Evolutionary conservation across 768 basidiomycete genomes (phyloP).

Genomic region (Collybia mongolica): DNA sequence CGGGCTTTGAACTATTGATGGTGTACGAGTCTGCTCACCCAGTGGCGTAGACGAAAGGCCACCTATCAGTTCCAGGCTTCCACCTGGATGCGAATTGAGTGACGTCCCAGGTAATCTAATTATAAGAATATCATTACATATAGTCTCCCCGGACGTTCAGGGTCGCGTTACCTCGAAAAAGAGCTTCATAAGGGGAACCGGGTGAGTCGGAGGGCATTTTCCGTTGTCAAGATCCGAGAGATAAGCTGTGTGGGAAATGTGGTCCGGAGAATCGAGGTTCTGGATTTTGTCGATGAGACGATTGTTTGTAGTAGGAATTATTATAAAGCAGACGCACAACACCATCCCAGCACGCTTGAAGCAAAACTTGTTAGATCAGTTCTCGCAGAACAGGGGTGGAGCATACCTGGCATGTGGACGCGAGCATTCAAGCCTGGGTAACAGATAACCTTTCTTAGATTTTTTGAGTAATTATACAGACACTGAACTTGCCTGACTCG

Average conservation of each 20-base stretch:
- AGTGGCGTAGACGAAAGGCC: conserved; percentile 45
- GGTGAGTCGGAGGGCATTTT: conserved; percentile 33
- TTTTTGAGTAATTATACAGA: neutral
- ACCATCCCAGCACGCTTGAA: conserved; percentile 38
- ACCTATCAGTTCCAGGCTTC: conserved; percentile 28
- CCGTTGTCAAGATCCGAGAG: conserved; percentile 36
- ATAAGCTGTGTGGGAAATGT: conserved; percentile 32
- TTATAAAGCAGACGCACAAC: conserved; percentile 19
- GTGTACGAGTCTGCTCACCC: conserved; percentile 24
- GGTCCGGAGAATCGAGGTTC: conserved; percentile 40
- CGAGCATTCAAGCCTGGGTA: conserved; percentile 34
- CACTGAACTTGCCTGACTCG: conserved; percentile 23
- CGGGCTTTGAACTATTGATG: neutral
- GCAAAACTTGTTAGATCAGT: neutral
- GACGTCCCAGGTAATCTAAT: conserved; percentile 38
- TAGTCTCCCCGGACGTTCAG: neutral
- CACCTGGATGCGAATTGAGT: conserved; percentile 31
- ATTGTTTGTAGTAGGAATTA: neutral
- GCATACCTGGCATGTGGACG: conserved; percentile 31
- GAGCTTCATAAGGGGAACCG: conserved; percentile 37
- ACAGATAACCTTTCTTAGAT: neutral
- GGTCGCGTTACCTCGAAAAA: conserved; percentile 30
- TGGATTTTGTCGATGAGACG: conserved; percentile 5
- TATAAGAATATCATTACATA: neutral
- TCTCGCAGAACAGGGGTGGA: neutral